Evolutionary conservation across 345 rosid genomes (phyloP), one percentile per base, ranked within the genome.

Genomic region (Rhizophora apiculata): DNA sequence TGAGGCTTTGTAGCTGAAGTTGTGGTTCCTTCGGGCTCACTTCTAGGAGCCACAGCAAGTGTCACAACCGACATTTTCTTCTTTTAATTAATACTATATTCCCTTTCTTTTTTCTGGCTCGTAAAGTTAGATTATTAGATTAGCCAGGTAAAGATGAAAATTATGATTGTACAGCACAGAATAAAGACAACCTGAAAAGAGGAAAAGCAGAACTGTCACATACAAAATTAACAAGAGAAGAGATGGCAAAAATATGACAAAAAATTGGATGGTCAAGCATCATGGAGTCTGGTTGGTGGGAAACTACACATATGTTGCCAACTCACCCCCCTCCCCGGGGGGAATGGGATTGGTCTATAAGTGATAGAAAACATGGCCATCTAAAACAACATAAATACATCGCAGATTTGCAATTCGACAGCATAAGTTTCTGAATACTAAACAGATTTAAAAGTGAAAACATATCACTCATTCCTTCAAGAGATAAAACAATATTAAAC

Each of bases 1-100:
- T 67, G 74, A 3, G 83, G 36, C 20, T 74, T 69, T 15, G 81
- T 48, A 6, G 61, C 60, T 10, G 69, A 16, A 19, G 72, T 49
- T 27, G 57, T 11, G 48, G 84, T 60, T 24, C 74, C 73, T 49
- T 71, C 82, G 1, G 69, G 74, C 63, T 87, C 83, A 30, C 64
- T 67, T 26, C 76, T 59, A n/a, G 91, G 85, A 71, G 80, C 84
- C 67, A 85, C 85, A 32, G 95, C 91, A 0, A 88, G 88, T 48
- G 97, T 65, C 11, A 80, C 87, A 48, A 96, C 96, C 6, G 98
- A 91, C 98, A 94, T 91, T 31, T 68, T 85, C 13, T 72, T 8
- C 34, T 65, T 37, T 3, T 8, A 26, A 4, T 49, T 24, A 22
- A 51, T 4, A 16, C 3, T 16, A 3, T 13, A 9, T 8, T 10